These are phyloP conservation scores for Mortierella sp. DNA, from an alignment of 371 early-diverging fungal species.

Conservation along the genomic window DNA sequence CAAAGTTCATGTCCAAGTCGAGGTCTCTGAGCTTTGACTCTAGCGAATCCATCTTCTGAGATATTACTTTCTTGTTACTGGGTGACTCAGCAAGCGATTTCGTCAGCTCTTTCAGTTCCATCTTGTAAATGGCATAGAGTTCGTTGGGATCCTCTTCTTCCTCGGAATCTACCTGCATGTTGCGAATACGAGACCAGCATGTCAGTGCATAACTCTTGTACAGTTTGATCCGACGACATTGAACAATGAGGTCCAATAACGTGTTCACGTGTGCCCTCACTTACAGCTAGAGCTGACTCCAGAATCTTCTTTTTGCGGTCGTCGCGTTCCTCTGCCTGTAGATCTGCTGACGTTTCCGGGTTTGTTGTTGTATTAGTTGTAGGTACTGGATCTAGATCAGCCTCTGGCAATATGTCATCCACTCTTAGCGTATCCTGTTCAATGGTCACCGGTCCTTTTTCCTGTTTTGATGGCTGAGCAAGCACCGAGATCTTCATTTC, in stretches of 20 bases:
- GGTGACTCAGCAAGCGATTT: conserved; percentile 42
- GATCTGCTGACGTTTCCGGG: conserved; percentile 36
- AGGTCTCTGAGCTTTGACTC: conserved; percentile 58
- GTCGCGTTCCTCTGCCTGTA: conserved; percentile 14
- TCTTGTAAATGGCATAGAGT: conserved; percentile 42
- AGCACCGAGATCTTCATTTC: conserved; percentile 42
- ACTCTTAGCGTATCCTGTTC: conserved; percentile 8
- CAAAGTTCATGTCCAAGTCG: conserved; percentile 63
- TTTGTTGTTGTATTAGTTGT: background rate
- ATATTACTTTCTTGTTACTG: conserved; percentile 53
- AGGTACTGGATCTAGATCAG: conserved; percentile 1
- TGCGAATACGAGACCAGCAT: background rate
- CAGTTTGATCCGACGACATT: background rate
- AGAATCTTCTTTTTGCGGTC: conserved; percentile 47
- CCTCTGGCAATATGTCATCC: background rate
- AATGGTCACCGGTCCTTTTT: conserved; percentile 22
- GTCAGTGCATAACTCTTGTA: conserved; percentile 28
- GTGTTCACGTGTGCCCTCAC: background rate
- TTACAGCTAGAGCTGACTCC: conserved; percentile 45
- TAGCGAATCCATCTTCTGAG: conserved; percentile 57
- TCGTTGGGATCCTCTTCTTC: conserved; percentile 51
- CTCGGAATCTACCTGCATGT: conserved; percentile 31
- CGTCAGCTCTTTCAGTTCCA: conserved; percentile 20
- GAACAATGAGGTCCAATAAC: background rate
- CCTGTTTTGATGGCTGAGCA: conserved; percentile 7